Conservation (phyloP, 2,329 filamentous ascomycete genomes). For the Thielaviopsis punctulata region DNA sequence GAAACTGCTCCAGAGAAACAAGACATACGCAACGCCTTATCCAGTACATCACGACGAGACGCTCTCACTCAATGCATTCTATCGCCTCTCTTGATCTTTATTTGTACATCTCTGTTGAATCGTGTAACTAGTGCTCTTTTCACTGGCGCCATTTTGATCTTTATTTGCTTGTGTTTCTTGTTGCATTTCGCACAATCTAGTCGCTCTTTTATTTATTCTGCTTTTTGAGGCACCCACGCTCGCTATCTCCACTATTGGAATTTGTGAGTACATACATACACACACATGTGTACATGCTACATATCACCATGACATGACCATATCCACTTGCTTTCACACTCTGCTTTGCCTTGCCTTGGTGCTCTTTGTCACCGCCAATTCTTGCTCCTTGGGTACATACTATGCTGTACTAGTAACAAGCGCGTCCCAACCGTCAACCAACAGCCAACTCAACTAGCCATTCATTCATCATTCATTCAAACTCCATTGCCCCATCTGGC, state of each 20-base stretch:
- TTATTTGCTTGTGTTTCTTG: neutral
- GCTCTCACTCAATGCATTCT: neutral
- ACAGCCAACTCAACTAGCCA: neutral
- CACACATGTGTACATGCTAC: too few relatives aligned
- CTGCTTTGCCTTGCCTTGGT: neutral
- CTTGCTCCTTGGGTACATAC: too few relatives aligned
- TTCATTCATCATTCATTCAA: neutral
- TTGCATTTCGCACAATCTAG: neutral
- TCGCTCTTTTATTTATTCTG: conserved; percentile 3
- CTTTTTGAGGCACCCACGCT: neutral
- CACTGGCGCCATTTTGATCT: neutral
- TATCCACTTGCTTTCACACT: neutral
- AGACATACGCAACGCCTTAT: neutral
- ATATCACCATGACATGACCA: too few relatives aligned
- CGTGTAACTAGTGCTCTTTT: neutral
- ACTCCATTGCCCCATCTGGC: neutral
- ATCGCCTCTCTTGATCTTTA: neutral
- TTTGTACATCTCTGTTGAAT: conserved; percentile 1
- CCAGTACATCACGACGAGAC: neutral
- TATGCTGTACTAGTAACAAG: neutral
- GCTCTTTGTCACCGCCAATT: neutral
- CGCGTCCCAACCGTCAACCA: neutral
- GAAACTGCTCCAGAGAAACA: neutral
- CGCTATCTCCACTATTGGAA: conserved; percentile 2
- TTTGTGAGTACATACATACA: conserved; percentile 3